Evolutionary conservation across 1,284 basidiomycete genomes (phyloP), one percentile per base, ranked within the genome.

Genomic region (Inonotus hispidus): DNA sequence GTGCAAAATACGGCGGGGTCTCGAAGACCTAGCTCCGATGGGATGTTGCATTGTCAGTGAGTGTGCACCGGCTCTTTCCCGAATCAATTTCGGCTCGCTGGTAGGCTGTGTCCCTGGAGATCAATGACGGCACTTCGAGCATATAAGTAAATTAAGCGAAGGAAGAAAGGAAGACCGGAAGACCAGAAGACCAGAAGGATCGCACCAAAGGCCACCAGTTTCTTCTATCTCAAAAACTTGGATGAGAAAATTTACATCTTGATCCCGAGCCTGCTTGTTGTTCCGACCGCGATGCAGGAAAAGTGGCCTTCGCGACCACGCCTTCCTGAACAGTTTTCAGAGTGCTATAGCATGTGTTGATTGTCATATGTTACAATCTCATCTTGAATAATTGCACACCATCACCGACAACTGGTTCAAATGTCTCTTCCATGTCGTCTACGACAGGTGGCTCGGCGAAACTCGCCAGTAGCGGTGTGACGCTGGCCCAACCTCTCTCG

Each of bases 401-500:
- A 3, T 55, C 53, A 4, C 41, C n/a, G 19, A 1, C 19, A 29
- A 32, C 52, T n/a, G 41, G 38, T 14, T 49, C 58, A 8, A 32
- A 13, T 25, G 41, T 13, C 7, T 55, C 46, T 32, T 27, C 37
- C 7, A 23, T 38, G 5, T 21, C 13, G 2, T 32, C 50, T 13
- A 27, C 29, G 32, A 38, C 64, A 38, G 64, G 68, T 13, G 83
- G 82, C 68, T 92, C 88, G 14, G 82, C 88, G 68, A 92, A 93
- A 55, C 80, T 77, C 1, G 91, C 85, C 57, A 82, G 77, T 60
- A 93, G 71, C 1, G 92, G 88, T 25, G 89, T 92, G 1, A 93
- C 82, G 64, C 87, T 90, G 23, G 82, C 84, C 66, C 77, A 82
- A 8, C 85, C 88, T 61, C 83, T 76, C 64, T 79, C 74, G 27